Conservation (phyloP, 768 basidiomycete species). For the Stropharia rugosoannulata region DNA sequence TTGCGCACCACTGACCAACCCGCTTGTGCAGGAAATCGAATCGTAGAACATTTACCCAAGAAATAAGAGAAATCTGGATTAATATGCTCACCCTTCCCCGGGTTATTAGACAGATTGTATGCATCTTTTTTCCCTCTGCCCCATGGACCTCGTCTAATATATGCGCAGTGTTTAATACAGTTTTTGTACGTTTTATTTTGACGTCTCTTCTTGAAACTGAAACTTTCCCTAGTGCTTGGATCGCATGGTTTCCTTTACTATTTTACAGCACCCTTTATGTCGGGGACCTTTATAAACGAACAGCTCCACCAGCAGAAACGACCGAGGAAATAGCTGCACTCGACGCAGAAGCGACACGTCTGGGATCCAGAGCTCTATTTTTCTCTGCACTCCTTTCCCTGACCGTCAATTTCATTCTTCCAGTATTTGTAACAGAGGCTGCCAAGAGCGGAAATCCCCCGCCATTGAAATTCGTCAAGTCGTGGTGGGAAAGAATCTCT, state of each 20-base stretch:
- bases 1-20: not conserved
- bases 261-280: conserved; percentile 90
- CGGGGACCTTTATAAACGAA: conserved; percentile 77
- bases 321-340: conserved; percentile 30
- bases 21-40: conserved; percentile 20
- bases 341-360: conserved; percentile 72
- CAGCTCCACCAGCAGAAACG: conserved; percentile 28
- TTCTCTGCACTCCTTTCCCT: conserved; percentile 73
- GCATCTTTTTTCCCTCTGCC: conserved; percentile 24
- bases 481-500: conserved; percentile 21
- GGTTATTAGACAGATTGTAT: conserved; percentile 77
- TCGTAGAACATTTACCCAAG: conserved; percentile 31
- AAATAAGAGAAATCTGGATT: conserved; percentile 68
- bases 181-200: conserved; percentile 78
- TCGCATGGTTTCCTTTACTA: conserved; percentile 91
- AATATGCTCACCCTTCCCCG: conserved; percentile 70
- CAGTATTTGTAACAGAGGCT: conserved; percentile 53
- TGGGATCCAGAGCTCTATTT: conserved; percentile 84
- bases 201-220: not conserved
- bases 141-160: not conserved
- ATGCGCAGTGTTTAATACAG: not conserved
- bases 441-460: conserved; percentile 1
- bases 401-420: conserved; percentile 64
- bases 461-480: not conserved
- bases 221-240: conserved; percentile 56